Evolutionary conservation across 225 moss, liverwort and hornwort species (phyloP).

Genomic region (Sphagnum contortum): DNA sequence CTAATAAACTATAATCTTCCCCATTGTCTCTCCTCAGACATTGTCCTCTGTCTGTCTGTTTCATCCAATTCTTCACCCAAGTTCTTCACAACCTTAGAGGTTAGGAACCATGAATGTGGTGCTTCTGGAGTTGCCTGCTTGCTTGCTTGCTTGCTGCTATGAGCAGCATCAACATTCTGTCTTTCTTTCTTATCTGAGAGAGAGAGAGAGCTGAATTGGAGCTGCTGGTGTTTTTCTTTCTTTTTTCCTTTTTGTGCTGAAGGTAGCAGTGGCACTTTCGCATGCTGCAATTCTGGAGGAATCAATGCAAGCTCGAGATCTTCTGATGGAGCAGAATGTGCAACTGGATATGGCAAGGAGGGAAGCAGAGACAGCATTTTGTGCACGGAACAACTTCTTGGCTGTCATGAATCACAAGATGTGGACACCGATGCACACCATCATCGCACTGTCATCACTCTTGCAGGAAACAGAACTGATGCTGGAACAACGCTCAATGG

Average conservation of each 20-base stretch:
- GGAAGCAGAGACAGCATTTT: constrained; percentile 6
- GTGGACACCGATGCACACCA: constrained; percentile 5
- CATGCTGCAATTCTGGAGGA: constrained; percentile 7
- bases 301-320: constrained; percentile 5
- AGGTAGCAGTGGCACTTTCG: constrained; percentile 7
- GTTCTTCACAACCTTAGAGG: no score
- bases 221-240: no score
- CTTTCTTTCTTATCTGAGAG: not conserved
- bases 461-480: constrained; percentile 6
- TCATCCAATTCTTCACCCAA: no score
- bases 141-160: no score
- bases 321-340: constrained; percentile 8
- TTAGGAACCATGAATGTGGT: no score
- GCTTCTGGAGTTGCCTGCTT: no score
- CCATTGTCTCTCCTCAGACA: no score
- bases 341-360: constrained; percentile 3
- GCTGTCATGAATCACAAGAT: constrained; percentile 4
- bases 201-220: no score
- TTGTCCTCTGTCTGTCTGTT: no score
- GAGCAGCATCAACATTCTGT: not conserved
- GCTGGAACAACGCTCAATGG: constrained; percentile 6
- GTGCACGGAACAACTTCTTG: constrained; percentile 6
- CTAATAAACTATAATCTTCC: no score
- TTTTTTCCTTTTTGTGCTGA: not conserved
- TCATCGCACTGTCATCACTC: constrained; percentile 4